Evolutionary conservation across 2,329 filamentous ascomycete genomes (phyloP).

Genomic region (Paecilomyces niveus): DNA sequence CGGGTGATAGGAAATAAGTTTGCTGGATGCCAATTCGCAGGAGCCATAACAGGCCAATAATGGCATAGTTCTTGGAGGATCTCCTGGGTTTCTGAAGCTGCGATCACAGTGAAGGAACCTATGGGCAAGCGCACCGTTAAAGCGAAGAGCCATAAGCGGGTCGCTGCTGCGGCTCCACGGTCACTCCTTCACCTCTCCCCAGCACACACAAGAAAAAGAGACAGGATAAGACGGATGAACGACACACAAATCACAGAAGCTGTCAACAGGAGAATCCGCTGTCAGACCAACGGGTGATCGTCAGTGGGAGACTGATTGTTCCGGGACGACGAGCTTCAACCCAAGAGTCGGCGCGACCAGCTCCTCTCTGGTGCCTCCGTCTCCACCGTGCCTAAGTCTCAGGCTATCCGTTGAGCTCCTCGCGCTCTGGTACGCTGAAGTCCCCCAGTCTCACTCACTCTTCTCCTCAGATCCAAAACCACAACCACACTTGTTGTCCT

Average conservation of each 20-base stretch:
- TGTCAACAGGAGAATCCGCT: background rate
- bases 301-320: background rate
- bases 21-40: background rate
- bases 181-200: background rate
- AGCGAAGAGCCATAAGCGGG: background rate
- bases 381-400: background rate
- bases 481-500: slow-evolving; percentile 3
- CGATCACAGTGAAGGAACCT: background rate
- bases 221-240: background rate
- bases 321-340: too few species aligned
- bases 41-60: background rate
- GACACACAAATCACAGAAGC: background rate
- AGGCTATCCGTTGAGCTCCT: background rate
- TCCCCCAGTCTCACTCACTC: background rate
- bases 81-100: background rate
- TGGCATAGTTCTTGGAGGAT: background rate
- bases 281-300: background rate
- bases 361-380: background rate
- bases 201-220: background rate
- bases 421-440: background rate
- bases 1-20: background rate
- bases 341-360: background rate
- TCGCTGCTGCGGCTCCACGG: background rate
- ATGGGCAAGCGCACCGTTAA: background rate
- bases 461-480: slow-evolving; percentile 3